Conservation (phyloP, 176 grass and related monocot species). For the Typha latifolia region DNA sequence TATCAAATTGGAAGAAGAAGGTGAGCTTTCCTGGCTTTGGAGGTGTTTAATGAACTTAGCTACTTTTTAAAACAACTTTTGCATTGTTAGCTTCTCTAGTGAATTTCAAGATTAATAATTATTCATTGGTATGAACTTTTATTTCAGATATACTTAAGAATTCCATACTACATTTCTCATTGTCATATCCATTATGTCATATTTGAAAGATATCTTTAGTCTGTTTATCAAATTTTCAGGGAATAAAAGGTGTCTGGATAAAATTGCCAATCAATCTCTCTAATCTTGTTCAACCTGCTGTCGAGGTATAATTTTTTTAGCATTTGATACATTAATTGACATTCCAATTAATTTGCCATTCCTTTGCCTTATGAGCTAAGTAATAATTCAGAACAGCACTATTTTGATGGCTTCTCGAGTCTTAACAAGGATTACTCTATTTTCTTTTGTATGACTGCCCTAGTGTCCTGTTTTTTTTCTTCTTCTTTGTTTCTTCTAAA, state of each 20-base stretch:
- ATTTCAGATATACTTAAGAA: background rate
- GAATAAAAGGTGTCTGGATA: conserved; percentile 86
- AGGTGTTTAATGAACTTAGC: too few species aligned
- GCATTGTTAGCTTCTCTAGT: too few species aligned
- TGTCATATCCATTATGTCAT: conserved; percentile 11
- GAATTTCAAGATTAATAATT: too few species aligned
- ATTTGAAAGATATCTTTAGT: background rate
- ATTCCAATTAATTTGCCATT: too few species aligned
- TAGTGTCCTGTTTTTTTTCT: background rate
- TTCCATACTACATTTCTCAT: background rate
- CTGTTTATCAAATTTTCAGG: conserved; percentile 33
- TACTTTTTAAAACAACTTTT: too few species aligned
- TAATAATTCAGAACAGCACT: too few species aligned
- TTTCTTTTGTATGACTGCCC: background rate
- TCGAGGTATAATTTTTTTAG: conserved; percentile 57
- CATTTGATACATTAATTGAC: background rate
- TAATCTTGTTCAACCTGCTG: conserved; percentile 72
- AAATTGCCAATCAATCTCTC: conserved; percentile 76
- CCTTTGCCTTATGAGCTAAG: too few species aligned
- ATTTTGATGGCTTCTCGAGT: too few species aligned
- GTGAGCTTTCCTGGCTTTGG: conserved; percentile 16
- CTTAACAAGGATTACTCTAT: background rate
- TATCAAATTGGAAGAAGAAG: conserved; percentile 66
- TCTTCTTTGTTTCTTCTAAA: background rate
- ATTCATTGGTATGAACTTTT: too few species aligned